Conservation (phyloP, 177 flowering plant species). For the Vitis hybrid region DNA sequence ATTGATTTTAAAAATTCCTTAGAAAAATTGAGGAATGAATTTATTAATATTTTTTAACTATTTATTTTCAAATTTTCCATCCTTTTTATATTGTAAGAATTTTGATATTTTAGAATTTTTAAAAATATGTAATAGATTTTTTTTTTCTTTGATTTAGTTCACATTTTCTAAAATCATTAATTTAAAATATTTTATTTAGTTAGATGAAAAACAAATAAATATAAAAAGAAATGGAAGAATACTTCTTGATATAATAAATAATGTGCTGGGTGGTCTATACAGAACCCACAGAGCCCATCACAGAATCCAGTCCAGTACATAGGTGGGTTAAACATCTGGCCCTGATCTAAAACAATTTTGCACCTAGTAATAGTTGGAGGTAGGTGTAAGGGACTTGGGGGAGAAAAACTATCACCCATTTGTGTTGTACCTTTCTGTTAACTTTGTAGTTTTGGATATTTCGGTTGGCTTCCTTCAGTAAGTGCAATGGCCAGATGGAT, state of each 20-base stretch:
- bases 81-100: too few species aligned
- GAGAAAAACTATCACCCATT: conserved; percentile 8
- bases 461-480: conserved; percentile 1
- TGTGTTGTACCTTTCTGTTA: conserved; percentile 14
- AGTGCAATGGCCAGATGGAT: not conserved
- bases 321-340: conserved; percentile 6
- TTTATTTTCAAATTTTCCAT: too few species aligned
- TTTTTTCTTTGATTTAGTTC: too few species aligned
- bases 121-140: too few species aligned
- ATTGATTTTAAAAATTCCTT: too few species aligned
- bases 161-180: too few species aligned
- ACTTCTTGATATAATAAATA: not conserved
- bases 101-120: too few species aligned
- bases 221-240: conserved; percentile 4
- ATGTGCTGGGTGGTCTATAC: conserved; percentile 6
- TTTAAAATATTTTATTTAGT: too few species aligned
- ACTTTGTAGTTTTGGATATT: not conserved
- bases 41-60: too few species aligned
- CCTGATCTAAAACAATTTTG: conserved; percentile 3
- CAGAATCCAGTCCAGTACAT: conserved; percentile 3
- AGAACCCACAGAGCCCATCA: conserved; percentile 14
- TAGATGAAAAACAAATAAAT: too few species aligned
- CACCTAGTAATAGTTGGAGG: not conserved
- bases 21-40: too few species aligned
- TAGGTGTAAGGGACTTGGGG: conserved; percentile 10